Evolutionary conservation across 1,284 basidiomycete species (phyloP), one percentile per base, ranked within the genome.

Genomic region (Trichosporon sp.): DNA sequence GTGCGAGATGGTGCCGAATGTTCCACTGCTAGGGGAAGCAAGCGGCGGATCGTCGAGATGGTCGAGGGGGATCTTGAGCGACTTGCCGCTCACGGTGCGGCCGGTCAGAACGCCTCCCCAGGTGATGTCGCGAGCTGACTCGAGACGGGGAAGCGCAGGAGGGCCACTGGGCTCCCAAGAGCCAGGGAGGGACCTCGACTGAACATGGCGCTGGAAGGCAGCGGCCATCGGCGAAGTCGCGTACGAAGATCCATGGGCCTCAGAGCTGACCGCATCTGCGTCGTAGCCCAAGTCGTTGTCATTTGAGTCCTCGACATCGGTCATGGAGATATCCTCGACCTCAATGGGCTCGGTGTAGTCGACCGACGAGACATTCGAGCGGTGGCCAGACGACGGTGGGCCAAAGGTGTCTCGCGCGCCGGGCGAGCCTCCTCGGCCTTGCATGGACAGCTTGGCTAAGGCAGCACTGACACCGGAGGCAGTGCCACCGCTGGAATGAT

Each of bases 271-370:
- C 6, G 33, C 56, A 16, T 36, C 32, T 9, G 56, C 56, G 40
- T 54, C 65, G 40, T 65, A 49, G n/a, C 64, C 65, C 2, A 23
- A 23, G 6, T 57, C 62, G 5, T 21, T 36, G 19, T 31, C 34
- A 13, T 19, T 4, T 52, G 19, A 21, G 27, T 36, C 23, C 21
- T 34, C 33, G 21, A 59, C n/a, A n/a, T 40, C 54, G 14, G 25
- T 54, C 40, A 66, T 29, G 14, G 61, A 56, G 4, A 67, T 36
- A 33, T 57, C 27, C 25, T 61, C 66, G n/a, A 68, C 40, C 33
- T 68, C 64, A 8, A 68, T 56, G 11, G 66, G 66, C 61, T 63
- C 59, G 21, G 61, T 16, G 9, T 63, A 68, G 64, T 68, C 66
- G 31, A 68, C 56, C 4, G 25, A 31, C 1, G 27, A 31, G 2